A percentile compares a stretch with the other conserved stretches of the same genome.
Evolutionary conservation across 2,329 filamentous ascomycete genomes (phyloP).

Genomic region (Magnaporthiopsis incrustans): DNA sequence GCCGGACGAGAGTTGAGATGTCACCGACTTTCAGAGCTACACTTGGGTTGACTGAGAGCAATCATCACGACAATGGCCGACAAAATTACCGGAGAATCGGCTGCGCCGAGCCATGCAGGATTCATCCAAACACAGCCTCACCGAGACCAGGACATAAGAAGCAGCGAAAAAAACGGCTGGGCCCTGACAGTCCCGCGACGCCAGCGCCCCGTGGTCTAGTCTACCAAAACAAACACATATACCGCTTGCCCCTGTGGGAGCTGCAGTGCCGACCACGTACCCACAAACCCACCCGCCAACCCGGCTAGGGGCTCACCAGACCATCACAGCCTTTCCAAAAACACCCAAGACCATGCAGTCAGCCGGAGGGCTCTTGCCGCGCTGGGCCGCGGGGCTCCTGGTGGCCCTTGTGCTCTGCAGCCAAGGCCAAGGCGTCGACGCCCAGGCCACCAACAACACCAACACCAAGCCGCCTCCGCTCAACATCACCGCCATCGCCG

Average conservation of each 20-base stretch:
- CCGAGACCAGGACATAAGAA: too few relatives aligned
- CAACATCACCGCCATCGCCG: slow-evolving; percentile 33
- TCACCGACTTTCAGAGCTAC: too few relatives aligned
- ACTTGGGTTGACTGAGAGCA: too few relatives aligned
- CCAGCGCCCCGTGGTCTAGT: not conserved
- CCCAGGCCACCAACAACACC: not conserved
- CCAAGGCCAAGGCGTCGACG: not conserved
- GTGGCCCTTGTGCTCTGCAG: not conserved
- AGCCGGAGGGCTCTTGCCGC: not conserved
- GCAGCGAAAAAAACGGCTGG: too few relatives aligned
- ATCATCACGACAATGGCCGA: too few relatives aligned
- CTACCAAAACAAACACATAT: not conserved
- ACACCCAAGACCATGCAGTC: not conserved
- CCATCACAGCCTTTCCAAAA: not conserved
- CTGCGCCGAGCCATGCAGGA: too few relatives aligned
- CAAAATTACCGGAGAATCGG: too few relatives aligned
- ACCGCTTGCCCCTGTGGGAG: not conserved
- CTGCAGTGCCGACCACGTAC: not conserved
- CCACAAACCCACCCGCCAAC: not conserved
- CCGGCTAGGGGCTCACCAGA: not conserved
- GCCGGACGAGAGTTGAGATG: too few relatives aligned
- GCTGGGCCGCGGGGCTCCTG: too few relatives aligned
- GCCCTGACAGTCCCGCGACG: too few relatives aligned
- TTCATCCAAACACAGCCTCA: too few relatives aligned
- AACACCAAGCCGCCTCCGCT: slow-evolving; percentile 15